phyloP scores from a whole-genome alignment of 208 protist genomes.

The Leishmania martiniquensis region DNA sequence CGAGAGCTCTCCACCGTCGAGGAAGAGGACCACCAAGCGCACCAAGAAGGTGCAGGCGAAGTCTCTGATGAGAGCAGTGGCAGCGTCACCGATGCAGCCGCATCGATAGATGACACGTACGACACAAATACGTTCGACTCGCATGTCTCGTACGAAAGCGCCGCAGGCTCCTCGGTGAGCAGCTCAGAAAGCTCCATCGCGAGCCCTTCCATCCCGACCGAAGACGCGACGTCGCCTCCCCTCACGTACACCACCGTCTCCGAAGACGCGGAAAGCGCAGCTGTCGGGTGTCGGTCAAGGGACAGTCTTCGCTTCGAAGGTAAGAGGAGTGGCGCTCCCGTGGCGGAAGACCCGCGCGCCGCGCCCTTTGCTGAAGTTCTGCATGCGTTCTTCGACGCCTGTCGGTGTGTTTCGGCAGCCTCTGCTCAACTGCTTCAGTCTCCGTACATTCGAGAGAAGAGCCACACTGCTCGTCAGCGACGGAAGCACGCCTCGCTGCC shows the following conservation, averaged over 20 bases:
- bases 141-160: background rate
- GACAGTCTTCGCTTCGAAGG: background rate
- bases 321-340: background rate
- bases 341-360: background rate
- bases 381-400: conserved; percentile 46
- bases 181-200: background rate
- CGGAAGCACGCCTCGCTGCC: background rate
- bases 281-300: background rate
- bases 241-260: background rate
- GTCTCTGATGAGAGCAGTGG: background rate
- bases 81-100: background rate
- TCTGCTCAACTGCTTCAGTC: background rate
- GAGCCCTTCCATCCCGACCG: background rate
- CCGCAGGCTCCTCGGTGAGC: background rate
- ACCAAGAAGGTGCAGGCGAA: background rate
- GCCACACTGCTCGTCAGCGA: background rate
- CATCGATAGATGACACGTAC: conserved; percentile 10
- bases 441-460: conserved; percentile 1
- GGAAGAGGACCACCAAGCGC: background rate
- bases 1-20: background rate
- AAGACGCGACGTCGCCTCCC: background rate
- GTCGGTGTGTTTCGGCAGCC: conserved; percentile 21
- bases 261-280: background rate
- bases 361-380: conserved; percentile 30
- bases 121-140: conserved; percentile 16